These are phyloP conservation scores for Panicum virgatum DNA, from an alignment of 202 grass and related monocot species.

Conservation along the genomic window DNA sequence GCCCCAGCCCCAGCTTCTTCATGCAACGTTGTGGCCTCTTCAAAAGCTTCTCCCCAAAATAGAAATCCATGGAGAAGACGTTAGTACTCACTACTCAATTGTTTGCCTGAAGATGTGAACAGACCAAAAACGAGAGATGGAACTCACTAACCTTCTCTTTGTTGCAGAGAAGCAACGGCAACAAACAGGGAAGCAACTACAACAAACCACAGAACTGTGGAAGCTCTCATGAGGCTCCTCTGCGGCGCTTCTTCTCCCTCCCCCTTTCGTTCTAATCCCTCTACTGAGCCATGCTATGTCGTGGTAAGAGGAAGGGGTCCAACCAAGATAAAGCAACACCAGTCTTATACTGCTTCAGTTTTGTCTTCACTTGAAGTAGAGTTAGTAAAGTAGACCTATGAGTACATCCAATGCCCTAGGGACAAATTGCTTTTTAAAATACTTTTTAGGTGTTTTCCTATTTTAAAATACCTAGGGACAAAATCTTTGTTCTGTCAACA, in stretches of 20 bases:
- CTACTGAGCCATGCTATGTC: background rate
- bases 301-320: background rate
- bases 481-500: background rate
- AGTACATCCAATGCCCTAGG: background rate
- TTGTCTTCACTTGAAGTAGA: slow-evolving; percentile 16
- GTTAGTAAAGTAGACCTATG: background rate
- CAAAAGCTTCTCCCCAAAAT: background rate
- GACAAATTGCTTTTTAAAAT: background rate
- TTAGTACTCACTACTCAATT: too few relatives aligned
- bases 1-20: background rate
- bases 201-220: background rate
- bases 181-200: slow-evolving; percentile 1
- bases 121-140: background rate
- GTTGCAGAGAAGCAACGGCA: background rate
- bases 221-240: slow-evolving; percentile 20
- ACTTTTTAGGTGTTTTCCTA: background rate
- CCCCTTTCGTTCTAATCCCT: background rate
- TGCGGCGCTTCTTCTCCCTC: background rate
- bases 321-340: background rate
- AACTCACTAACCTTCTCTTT: slow-evolving; percentile 4
- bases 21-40: background rate
- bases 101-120: background rate
- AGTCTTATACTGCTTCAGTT: slow-evolving; percentile 15
- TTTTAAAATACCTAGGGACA: background rate
- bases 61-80: background rate